Evolutionary conservation across 108 stramenopile species (phyloP).

Genomic region (Skeletonema menzelii): DNA sequence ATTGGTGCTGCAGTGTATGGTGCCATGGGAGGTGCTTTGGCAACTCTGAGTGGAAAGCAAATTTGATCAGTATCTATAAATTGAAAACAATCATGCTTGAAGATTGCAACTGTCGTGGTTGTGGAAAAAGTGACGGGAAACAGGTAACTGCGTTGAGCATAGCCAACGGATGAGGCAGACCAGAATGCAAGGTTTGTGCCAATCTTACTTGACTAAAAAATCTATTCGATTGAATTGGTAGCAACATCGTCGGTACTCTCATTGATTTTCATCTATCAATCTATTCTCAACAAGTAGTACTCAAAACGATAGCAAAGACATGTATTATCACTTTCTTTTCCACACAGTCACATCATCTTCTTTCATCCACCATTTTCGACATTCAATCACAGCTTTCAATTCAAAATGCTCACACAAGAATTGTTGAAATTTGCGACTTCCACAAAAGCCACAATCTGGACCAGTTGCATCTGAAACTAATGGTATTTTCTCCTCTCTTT

Average conservation of each 20-base stretch:
- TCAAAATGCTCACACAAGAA: conserved; percentile 39
- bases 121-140: too few relatives aligned
- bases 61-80: neutral
- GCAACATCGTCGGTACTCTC: neutral
- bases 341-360: conserved; percentile 61
- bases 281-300: neutral
- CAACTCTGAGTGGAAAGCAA: conserved; percentile 33
- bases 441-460: conserved; percentile 51
- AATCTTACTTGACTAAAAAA: too few relatives aligned
- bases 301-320: neutral
- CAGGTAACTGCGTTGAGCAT: too few relatives aligned
- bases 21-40: conserved; percentile 34
- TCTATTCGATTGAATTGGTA: too few relatives aligned
- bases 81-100: neutral
- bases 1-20: conserved; percentile 43
- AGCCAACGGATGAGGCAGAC: too few relatives aligned
- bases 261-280: neutral
- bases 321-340: conserved; percentile 17
- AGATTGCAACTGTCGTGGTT: too few relatives aligned
- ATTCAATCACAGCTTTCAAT: conserved; percentile 25
- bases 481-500: conserved; percentile 45
- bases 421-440: conserved; percentile 47
- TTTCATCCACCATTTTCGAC: conserved; percentile 58
- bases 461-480: conserved; percentile 10
- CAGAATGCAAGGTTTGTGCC: too few relatives aligned